Percentiles rank a stretch among this genome's conserved stretches.
phyloP scores from a whole-genome alignment of 2,329 filamentous ascomycete genomes.

The Ambrosiella xylebori region DNA sequence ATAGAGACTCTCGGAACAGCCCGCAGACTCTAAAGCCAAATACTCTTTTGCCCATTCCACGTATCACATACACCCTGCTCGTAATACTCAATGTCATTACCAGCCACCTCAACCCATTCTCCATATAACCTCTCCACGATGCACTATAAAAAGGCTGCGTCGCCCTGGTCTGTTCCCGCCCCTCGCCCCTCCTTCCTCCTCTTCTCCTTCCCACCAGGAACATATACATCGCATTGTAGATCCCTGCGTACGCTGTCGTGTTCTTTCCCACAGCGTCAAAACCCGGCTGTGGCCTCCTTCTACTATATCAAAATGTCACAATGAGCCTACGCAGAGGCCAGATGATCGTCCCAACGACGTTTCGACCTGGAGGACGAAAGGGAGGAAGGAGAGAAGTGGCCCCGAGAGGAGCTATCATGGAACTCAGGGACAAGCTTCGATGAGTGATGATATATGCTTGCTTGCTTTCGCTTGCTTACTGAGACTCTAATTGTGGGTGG shows the following conservation, averaged over 20 bases:
- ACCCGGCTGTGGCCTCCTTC: slow-evolving; percentile 15
- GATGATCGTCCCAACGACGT: too few relatives aligned
- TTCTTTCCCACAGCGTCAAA: slow-evolving; percentile 15
- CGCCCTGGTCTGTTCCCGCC: background rate
- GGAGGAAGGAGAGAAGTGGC: too few relatives aligned
- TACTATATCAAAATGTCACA: too few relatives aligned
- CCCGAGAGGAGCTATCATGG: too few relatives aligned
- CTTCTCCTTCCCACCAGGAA: background rate
- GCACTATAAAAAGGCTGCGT: background rate
- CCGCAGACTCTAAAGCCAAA: background rate
- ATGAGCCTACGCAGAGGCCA: too few relatives aligned
- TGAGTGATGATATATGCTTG: too few relatives aligned
- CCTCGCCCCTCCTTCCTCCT: too few relatives aligned
- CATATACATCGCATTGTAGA: background rate
- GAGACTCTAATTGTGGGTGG: background rate
- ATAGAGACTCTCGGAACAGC: background rate
- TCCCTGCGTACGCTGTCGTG: slow-evolving; percentile 2
- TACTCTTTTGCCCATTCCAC: background rate
- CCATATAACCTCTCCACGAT: background rate
- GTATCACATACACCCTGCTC: background rate
- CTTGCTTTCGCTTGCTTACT: too few relatives aligned
- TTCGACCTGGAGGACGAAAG: too few relatives aligned
- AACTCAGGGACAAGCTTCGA: too few relatives aligned
- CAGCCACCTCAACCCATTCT: background rate
- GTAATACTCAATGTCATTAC: background rate